Base-by-base conservation (phyloP, 192 early-diverging fungal species). In the Gryganskiella cystojenkinii region DNA sequence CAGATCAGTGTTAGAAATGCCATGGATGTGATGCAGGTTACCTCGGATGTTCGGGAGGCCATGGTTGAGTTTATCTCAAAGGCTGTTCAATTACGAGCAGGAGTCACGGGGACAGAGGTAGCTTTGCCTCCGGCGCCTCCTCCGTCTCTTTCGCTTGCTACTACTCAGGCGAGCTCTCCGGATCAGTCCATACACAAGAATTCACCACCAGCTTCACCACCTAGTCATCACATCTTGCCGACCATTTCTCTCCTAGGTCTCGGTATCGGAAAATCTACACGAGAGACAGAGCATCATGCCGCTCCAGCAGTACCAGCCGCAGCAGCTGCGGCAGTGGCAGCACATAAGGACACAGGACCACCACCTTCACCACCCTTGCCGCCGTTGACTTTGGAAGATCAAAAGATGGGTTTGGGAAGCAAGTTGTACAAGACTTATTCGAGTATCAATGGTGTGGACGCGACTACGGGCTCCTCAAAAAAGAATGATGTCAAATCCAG, bases 1-100 rank as follows among this genome's bases (percentile, higher is more conserved):
- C 74, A 78, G 46, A 53, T 78, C 47, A 78, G 74, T 54, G 74
- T 78, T 2, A 37, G 37, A 35, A 78, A 64, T 37, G 74, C 74
- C 0, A 53, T 64, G 66, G 61, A 78, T 27, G 74, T 78, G 14
- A 49, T 68, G 25, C 74, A 78, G 49, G 58, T 67, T 14, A 69
- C 74, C 14, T 67, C 64, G 1, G 74, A 78, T 44, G 56, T 78
- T 1, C 65, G 74, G 9, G 74, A 78, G 31, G 74, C 74, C 9
- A 60, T 78, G 74, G 74, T 78, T 14, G 66, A 78, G 56, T 68
- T 69, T 31, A 60, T 78, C 27, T 31, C 67, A 10, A 62, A 43
- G 6, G 28, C 60, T 4, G n/a, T n/a, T n/a, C n/a, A n/a, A n/a
- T n/a, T n/a, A n/a, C n/a, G n/a, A n/a, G n/a, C n/a, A n/a, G n/a